Base-by-base conservation (phyloP, 139 green algal species). In the Gonium pectorale region DNA sequence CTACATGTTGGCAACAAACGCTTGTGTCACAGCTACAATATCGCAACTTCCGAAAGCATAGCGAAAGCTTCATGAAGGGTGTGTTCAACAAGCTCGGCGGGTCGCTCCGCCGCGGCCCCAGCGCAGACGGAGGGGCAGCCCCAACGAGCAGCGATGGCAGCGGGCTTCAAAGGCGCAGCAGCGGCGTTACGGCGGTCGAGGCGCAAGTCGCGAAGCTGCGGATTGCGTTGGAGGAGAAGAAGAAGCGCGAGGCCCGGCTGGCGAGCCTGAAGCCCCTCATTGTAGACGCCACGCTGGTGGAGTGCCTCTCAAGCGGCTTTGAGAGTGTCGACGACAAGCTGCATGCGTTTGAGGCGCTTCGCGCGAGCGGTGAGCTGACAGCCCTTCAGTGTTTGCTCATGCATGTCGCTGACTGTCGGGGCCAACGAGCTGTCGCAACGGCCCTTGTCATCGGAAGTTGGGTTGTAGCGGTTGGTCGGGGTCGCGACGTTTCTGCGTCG, bases 301-400 rank as follows among this genome's bases (percentile, higher is more conserved):
- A 73, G 22, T 63, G 43, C 31, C 15, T 83, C 3, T 49, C 29
- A 17, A 51, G n/a, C 19, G 43, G 43, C 2, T 24, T 5, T 3
- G 62, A 51, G 11, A 26, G 43, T 2, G 9, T 51, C 3, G 62
- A 83, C 31, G 77, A 83, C 43, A 83, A 83, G 33, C 9, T 83
- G 31, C 2, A 59, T 3, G 62, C 60, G 6, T 66, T 83, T 15
- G 64, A 73, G 62, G 3, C 22, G 66, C 21, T 51, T 51, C 24
- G 37, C 17, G 66, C 38, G 40, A 71, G n/a, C n/a, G n/a, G n/a
- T n/a, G n/a, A n/a, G n/a, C n/a, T n/a, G n/a, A n/a, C n/a, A n/a
- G n/a, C n/a, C n/a, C n/a, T n/a, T n/a, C n/a, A n/a, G 49, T 69
- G 7, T 37, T 41, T 19, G 17, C 15, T 3, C 3, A 41, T 27